Conservation (phyloP, 2,329 filamentous ascomycete genomes). For the Talaromyces sp. region DNA sequence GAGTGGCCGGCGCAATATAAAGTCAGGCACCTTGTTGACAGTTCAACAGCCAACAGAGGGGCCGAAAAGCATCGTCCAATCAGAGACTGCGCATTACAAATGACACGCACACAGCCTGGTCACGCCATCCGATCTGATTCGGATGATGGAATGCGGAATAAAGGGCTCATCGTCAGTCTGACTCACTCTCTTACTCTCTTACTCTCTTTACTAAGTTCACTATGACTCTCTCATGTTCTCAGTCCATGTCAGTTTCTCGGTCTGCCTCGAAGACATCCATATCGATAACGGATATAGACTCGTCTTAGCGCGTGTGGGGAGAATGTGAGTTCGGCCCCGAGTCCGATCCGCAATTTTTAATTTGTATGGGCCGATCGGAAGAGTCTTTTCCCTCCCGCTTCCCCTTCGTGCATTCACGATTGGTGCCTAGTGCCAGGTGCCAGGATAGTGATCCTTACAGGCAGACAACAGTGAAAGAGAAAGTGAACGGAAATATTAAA, state of each 20-base stretch:
- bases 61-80: background rate
- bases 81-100: background rate
- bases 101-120: background rate
- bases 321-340: background rate
- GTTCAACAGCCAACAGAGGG: background rate
- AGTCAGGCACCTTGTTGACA: no score
- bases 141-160: background rate
- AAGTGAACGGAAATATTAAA: no score
- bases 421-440: no score
- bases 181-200: background rate
- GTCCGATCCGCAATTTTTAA: background rate
- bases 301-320: background rate
- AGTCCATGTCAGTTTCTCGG: no score
- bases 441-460: no score
- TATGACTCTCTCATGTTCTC: no score
- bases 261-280: no score
- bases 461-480: no score
- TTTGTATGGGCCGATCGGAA: background rate
- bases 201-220: background rate
- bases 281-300: slow-evolving; percentile 3
- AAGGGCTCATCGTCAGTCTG: background rate
- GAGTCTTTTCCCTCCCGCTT: background rate
- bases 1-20: no score
- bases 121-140: background rate
- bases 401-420: no score